These are phyloP conservation scores for Nakazawaea peltata DNA, from an alignment of 805 yeast genomes.

Conservation along the genomic window DNA sequence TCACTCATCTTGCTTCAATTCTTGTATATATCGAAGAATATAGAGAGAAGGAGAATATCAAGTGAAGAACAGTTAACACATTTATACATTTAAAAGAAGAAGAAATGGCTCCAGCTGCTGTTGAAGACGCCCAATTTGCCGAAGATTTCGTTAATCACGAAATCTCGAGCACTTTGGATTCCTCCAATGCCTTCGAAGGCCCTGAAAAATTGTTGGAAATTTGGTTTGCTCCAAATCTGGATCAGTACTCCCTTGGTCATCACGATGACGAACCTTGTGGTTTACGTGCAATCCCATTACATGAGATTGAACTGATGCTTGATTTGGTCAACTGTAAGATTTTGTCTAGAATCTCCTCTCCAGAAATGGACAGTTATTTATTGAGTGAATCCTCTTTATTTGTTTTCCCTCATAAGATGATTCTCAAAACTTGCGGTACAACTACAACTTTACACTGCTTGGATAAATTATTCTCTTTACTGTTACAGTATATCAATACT, in stretches of 20 bases:
- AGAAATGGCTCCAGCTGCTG: too few species aligned
- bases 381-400: constrained; percentile 86
- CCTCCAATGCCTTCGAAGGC: constrained; percentile 92
- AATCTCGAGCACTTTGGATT: constrained; percentile 70
- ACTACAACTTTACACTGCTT: constrained; percentile 83
- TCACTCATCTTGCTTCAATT: too few species aligned
- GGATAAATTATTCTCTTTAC: constrained; percentile 49
- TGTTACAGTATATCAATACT: constrained; percentile 25
- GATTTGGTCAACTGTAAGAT: constrained; percentile 85
- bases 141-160: constrained; percentile 64
- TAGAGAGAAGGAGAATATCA: too few species aligned
- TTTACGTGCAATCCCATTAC: constrained; percentile 56
- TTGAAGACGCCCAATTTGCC: too few species aligned
- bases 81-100: too few species aligned
- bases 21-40: too few species aligned
- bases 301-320: constrained; percentile 63
- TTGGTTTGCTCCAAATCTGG: constrained; percentile 63
- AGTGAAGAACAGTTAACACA: too few species aligned
- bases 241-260: constrained; percentile 32
- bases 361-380: constrained; percentile 70
- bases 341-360: constrained; percentile 65
- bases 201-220: constrained; percentile 91
- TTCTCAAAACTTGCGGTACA: constrained; percentile 93
- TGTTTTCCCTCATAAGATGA: constrained; percentile 77
- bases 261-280: constrained; percentile 31